Base-by-base conservation (phyloP, 2,329 filamentous ascomycete species). In the Tympanopsis confertula region DNA sequence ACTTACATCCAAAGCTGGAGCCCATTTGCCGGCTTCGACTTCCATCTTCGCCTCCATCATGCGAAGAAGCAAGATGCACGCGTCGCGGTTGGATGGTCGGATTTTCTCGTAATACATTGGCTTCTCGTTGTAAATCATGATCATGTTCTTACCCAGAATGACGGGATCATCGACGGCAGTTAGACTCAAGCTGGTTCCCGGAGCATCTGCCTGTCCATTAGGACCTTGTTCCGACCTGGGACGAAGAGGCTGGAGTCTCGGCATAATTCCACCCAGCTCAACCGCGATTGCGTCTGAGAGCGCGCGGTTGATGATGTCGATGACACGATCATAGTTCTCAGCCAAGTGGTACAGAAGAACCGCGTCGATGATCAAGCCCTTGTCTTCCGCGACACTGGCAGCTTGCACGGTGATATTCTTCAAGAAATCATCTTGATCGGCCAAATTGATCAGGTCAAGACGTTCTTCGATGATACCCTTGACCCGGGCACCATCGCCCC, bases 141-240 rank as follows among this genome's bases (percentile, higher is more conserved):
- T 68, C 61, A 85, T 81, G 45, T 74, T 77, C 41, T 62, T 60
- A 5, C 78, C 78, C 30, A 86, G 59, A 36, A 69, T 59, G 26
- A 75, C 63, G 0, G 81, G 79, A 42, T 84, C 77, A 44, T 84
- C 78, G 17, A 82, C 73, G 5, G 77, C 66, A 3, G 78, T 78
- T 48, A 85, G 58, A 50, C 77, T 82, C 35, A 72, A 57, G 41
- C 66, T 70, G 39, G 60, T 64, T 33, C 30, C 30, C 12, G 30
- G 30, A 7, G 30, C 30, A 7, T 7, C 12, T 18, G 7, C 30
- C 15, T 15, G 12, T 7, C 15, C 12, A 13, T 33, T 15, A 7
- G 30, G 12, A 17, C 17, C 10, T n/a, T 28, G 24, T 10, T 28
- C 24, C 12, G 30, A 7, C 15, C 30, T 13, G 10, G 30, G 30